Base-by-base conservation (phyloP, 2,329 filamentous ascomycete species). In the Malbranchea zuffiana region DNA sequence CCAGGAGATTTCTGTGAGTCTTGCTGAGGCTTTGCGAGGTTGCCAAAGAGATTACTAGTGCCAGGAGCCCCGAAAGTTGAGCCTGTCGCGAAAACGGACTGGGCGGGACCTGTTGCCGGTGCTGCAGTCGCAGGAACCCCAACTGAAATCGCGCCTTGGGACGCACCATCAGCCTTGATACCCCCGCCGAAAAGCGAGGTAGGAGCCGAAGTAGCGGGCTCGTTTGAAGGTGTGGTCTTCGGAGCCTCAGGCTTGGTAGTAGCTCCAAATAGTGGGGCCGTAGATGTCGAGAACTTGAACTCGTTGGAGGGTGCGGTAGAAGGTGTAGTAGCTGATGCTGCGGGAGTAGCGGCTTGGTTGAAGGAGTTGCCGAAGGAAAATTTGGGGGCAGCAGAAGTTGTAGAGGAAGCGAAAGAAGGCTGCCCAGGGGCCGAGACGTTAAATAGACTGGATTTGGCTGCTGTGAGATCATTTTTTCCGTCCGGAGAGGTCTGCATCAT, bases 401-500 rank as follows among this genome's bases (percentile, higher is more conserved):
- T 26, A 4, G 42, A 37, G 7, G 46, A 31, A 38, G 45, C 48
- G 31, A 54, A 55, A 15, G 41, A 38, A 21, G 45, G 39, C 23
- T 44, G 44, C 7, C 43, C 28, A 6, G 43, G 33, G 19, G 41
- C 41, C 10, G 44, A 45, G 12, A 44, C 40, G 24, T 48, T 48
- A 21, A 55, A 55, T 2, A 50, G 41, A 15, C 41, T 46, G 20
- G 47, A 27, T 31, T 50, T 52, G 16, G 44, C 37, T 15, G 35
- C 39, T 11, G 35, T 25, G 28, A 41, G 39, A 19, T 31, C 43
- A 20, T 40, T 40, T 32, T 52, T 53, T 2, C 47, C 45, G 21
- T 57, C 54, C 4, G 55, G 54, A 4, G 55, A 57, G 12, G 51
- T 57, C 32, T 57, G 54, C 54, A 58, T 58, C 6, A 51, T 48